These are phyloP conservation scores for Pilaira anomala DNA, from an alignment of 192 early-diverging fungal species.

Conservation along the genomic window DNA sequence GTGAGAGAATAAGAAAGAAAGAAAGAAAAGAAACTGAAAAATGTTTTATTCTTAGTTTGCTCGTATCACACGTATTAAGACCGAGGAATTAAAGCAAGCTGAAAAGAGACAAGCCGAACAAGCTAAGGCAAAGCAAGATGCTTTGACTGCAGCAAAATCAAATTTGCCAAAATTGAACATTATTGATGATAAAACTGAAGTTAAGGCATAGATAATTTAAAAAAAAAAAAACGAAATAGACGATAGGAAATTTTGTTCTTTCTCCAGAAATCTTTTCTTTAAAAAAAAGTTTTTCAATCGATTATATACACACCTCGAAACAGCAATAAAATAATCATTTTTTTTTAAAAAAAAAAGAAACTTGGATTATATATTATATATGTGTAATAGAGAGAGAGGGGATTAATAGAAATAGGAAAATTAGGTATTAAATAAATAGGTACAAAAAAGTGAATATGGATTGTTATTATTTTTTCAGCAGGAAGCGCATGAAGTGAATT, in stretches of 20 bases:
- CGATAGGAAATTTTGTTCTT: neutral
- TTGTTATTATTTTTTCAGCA: slow-evolving; percentile 1
- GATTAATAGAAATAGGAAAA: too few species aligned
- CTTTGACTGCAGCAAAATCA: slow-evolving; percentile 46
- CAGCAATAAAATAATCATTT: too few species aligned
- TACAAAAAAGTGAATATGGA: neutral
- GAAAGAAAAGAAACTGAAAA: neutral
- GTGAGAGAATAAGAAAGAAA: too few species aligned
- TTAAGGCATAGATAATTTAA: neutral
- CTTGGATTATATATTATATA: too few species aligned
- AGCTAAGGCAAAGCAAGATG: slow-evolving; percentile 43
- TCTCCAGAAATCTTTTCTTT: too few species aligned
- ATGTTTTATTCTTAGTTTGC: slow-evolving; percentile 36
- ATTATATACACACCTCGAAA: too few species aligned
- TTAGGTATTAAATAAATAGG: too few species aligned
- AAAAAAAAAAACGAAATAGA: neutral
- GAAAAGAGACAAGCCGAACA: slow-evolving; percentile 44
- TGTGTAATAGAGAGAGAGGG: too few species aligned
- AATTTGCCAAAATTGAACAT: slow-evolving; percentile 52
- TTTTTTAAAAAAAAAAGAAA: too few species aligned
- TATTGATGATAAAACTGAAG: slow-evolving; percentile 40
- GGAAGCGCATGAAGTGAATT: slow-evolving; percentile 22
- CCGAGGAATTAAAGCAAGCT: slow-evolving; percentile 50
- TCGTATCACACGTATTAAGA: slow-evolving; percentile 50
- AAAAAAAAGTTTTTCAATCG: too few species aligned